Conservation (phyloP, 768 basidiomycete genomes). For the Tulasnella calospora region DNA sequence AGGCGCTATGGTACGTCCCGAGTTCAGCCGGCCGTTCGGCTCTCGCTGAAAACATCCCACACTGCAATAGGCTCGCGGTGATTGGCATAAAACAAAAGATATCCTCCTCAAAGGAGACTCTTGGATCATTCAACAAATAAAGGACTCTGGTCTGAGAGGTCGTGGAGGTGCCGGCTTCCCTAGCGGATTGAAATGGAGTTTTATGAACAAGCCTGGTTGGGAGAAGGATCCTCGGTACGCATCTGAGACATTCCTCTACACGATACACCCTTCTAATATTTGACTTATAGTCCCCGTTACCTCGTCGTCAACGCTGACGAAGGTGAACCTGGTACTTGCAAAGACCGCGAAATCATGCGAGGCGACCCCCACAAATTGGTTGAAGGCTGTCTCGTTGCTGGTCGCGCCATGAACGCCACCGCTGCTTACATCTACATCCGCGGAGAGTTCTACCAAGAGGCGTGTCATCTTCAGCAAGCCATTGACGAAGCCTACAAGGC, state of each 20-base stretch:
- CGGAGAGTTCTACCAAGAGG: conserved; percentile 96
- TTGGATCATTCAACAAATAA: conserved; percentile 95
- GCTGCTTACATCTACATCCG: conserved; percentile 99
- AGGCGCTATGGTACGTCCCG: conserved; percentile 68
- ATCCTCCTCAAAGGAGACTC: conserved; percentile 91
- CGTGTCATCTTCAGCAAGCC: conserved; percentile 87
- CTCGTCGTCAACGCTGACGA: conserved; percentile 98
- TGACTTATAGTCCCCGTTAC: conserved; percentile 68
- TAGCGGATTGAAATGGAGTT: conserved; percentile 93
- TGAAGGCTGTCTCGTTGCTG: conserved; percentile 95
- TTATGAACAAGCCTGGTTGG: conserved; percentile 99
- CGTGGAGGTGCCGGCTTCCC: conserved; percentile 97
- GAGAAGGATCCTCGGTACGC: conserved; percentile 79
- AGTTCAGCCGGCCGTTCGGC: conserved; percentile 4
- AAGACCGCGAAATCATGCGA: conserved; percentile 95
- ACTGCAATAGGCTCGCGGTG: conserved; percentile 68
- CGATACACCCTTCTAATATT: neutral
- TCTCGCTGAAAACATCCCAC: conserved; percentile 3
- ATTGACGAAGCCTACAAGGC: conserved; percentile 91
- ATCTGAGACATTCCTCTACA: neutral
- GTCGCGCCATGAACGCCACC: conserved; percentile 93
- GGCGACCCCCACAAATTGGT: conserved; percentile 98
- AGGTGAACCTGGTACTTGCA: conserved; percentile 98
- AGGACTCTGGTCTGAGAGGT: conserved; percentile 91
- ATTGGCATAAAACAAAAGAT: conserved; percentile 98